Base-by-base conservation (phyloP, 108 stramenopile genomes). In the Cyclotella sp. region DNA sequence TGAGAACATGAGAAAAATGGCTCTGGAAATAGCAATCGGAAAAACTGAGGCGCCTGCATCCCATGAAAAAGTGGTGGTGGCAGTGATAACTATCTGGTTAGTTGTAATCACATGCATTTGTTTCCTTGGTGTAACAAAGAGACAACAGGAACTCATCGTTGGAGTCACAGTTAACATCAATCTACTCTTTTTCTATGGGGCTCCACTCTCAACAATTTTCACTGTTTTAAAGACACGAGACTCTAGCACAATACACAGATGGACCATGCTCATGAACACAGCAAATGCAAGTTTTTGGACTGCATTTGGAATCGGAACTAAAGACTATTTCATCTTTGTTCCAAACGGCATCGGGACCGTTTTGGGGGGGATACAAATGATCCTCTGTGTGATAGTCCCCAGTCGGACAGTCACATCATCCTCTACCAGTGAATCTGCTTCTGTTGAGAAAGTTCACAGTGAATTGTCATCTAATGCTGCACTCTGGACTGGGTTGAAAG, bases 161-260 rank as follows among this genome's bases (percentile, higher is more conserved):
- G 94, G 91, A 14, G 47, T 81, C 44, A 45, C 76, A 7, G 89
- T 89, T 21, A 94, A 94, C 71, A 63, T 87, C 60, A 92, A 90
- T 77, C 68, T 91, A 9, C 71, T 92, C 46, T 90, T 95, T 59
- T 95, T 95, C 59, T 95, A 92, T 63, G 94, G 91, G 4, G 94
- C 94, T 8, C 94, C 94, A 18, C 78, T 95, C 5, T 85, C 86
- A 12, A 91, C 86, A 14, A 91, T 95, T 45, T 51, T 69, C 9
- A 73, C 66, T n/a, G 94, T 95, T 0, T 14, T 91, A 0, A 77
- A 72, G 49, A 75, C 77, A 9, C 55, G 63, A 70, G 76, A 75
- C 47, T 85, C 84, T 0, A 55, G 76, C 52, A 77, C 84, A 66
- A 85, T 85, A 63, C 84, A 85, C 60, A 30, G 74, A 55, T 55